A percentile compares a stretch with the other conserved stretches of the same genome.
phyloP scores from a whole-genome alignment of 352 stramenopile species.

The Thalassiosira hispida region DNA sequence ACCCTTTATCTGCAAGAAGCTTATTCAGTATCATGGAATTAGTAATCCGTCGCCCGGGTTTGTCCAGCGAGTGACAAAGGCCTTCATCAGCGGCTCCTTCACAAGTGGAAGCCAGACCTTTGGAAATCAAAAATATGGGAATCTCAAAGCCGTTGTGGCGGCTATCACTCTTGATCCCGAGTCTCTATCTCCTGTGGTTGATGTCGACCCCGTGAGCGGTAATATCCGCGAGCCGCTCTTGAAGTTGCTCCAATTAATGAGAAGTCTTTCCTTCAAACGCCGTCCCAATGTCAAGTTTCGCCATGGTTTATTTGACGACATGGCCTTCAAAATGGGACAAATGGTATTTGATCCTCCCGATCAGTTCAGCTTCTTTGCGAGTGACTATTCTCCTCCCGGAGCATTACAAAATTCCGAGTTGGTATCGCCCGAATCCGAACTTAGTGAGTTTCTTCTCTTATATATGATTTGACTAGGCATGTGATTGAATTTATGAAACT shows the following conservation, averaged over 20 bases:
- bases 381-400: slow-evolving; percentile 56
- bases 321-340: slow-evolving; percentile 68
- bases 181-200: slow-evolving; percentile 57
- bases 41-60: slow-evolving; percentile 76
- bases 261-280: slow-evolving; percentile 47
- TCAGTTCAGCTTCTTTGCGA: slow-evolving; percentile 66
- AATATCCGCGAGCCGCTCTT: slow-evolving; percentile 71
- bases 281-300: slow-evolving; percentile 37
- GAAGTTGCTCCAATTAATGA: slow-evolving; percentile 67
- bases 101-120: slow-evolving; percentile 51
- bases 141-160: slow-evolving; percentile 70
- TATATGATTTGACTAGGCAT: too few relatives aligned
- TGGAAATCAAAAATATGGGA: slow-evolving; percentile 65
- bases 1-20: slow-evolving; percentile 65
- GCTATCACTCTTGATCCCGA: slow-evolving; percentile 75
- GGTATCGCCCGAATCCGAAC: slow-evolving; percentile 52
- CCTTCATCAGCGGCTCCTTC: slow-evolving; percentile 63
- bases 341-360: slow-evolving; percentile 61
- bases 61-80: slow-evolving; percentile 60
- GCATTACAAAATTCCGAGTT: slow-evolving; percentile 45
- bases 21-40: slow-evolving; percentile 75
- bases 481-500: too few relatives aligned
- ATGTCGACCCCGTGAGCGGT: slow-evolving; percentile 67
- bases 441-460: too few relatives aligned
- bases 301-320: slow-evolving; percentile 27